Conservation (phyloP, 1,284 basidiomycete species). For the Thelephora terrestris region DNA sequence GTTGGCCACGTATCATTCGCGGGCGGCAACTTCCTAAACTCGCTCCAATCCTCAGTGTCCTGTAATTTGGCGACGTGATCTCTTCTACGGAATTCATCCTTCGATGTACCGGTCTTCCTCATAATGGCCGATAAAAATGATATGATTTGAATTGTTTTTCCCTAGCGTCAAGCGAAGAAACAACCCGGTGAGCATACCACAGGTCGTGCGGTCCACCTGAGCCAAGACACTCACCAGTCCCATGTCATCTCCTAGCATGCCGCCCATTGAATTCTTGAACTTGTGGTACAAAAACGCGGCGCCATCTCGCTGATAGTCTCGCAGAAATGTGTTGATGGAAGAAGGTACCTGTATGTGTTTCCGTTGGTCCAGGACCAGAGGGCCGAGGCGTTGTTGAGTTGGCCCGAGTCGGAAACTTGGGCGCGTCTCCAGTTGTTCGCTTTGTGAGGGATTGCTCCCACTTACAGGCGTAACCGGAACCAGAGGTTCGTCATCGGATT, state of each 20-base stretch:
- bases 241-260: constrained; percentile 85
- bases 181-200: constrained; percentile 9
- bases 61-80: constrained; percentile 54
- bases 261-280: constrained; percentile 56
- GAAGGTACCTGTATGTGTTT: constrained; percentile 50
- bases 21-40: constrained; percentile 42
- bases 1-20: constrained; percentile 71
- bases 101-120: constrained; percentile 57
- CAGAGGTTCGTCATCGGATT: constrained; percentile 6
- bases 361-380: constrained; percentile 37
- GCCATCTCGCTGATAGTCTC: constrained; percentile 80
- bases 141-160: constrained; percentile 86
- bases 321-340: constrained; percentile 68
- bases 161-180: constrained; percentile 18
- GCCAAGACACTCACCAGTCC: constrained; percentile 49
- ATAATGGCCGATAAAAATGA: constrained; percentile 81
- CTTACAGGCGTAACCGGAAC: background rate
- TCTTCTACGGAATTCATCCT: constrained; percentile 51
- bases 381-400: constrained; percentile 29
- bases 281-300: constrained; percentile 64
- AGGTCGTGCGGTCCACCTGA: background rate
- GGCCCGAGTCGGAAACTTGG: constrained; percentile 43
- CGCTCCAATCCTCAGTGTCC: constrained; percentile 43
- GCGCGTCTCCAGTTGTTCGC: constrained; percentile 22
- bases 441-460: constrained; percentile 17